These are phyloP conservation scores for Trypanosoma theileri DNA, from an alignment of 208 protist genomes.

Conservation along the genomic window DNA sequence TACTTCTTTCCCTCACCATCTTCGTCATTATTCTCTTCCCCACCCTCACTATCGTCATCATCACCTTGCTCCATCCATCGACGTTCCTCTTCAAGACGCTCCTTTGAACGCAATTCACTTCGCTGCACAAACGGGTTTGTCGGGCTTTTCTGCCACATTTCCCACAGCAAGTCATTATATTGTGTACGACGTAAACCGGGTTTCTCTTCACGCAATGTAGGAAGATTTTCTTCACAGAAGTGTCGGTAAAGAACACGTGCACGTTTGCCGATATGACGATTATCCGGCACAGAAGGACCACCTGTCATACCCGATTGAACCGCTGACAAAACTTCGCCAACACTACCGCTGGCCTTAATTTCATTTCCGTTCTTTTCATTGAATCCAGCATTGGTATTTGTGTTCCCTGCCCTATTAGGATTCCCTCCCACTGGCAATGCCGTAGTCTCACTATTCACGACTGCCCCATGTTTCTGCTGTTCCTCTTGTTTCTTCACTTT, in stretches of 20 bases:
- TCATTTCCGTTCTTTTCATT: slow-evolving; percentile 20
- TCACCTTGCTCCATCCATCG: slow-evolving; percentile 73
- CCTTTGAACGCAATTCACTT: slow-evolving; percentile 53
- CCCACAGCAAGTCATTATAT: slow-evolving; percentile 89
- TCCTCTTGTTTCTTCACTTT: slow-evolving; percentile 51
- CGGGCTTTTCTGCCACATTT: slow-evolving; percentile 85
- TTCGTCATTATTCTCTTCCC: slow-evolving; percentile 30
- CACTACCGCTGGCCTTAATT: slow-evolving; percentile 41
- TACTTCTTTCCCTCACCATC: slow-evolving; percentile 8
- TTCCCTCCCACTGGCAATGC: slow-evolving; percentile 47
- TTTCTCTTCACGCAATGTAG: slow-evolving; percentile 67
- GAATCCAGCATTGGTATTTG: not conserved
- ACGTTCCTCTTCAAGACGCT: slow-evolving; percentile 69
- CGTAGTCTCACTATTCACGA: slow-evolving; percentile 22
- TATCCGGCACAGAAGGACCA: slow-evolving; percentile 35
- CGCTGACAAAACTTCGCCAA: slow-evolving; percentile 42
- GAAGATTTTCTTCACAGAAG: slow-evolving; percentile 78
- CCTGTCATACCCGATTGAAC: slow-evolving; percentile 30
- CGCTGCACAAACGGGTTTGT: slow-evolving; percentile 87
- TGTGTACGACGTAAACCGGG: slow-evolving; percentile 77
- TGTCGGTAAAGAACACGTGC: slow-evolving; percentile 76
- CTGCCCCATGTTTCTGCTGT: slow-evolving; percentile 12
- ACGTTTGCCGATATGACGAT: slow-evolving; percentile 84
- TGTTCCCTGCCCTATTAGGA: slow-evolving; percentile 40
- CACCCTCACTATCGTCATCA: slow-evolving; percentile 36